Evolutionary conservation across 202 grass and related monocot species (phyloP).

Genomic region (Eragrostis tef): DNA sequence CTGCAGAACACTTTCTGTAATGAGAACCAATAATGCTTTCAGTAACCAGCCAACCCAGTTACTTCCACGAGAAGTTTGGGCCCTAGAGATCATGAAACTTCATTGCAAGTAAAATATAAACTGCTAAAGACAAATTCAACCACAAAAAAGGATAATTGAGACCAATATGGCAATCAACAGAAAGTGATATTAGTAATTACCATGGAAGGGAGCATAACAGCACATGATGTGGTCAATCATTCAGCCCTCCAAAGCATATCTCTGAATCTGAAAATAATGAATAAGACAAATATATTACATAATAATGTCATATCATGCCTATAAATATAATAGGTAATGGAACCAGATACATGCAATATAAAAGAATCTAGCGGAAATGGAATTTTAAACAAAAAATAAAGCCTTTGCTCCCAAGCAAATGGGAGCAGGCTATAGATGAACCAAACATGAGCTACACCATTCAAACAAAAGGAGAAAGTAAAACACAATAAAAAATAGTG

Average conservation of each 20-base stretch:
- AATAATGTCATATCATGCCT: slow-evolving; percentile 29
- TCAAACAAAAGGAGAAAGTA: neutral
- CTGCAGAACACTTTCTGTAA: slow-evolving; percentile 43
- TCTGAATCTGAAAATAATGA: slow-evolving; percentile 83
- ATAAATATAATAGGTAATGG: slow-evolving; percentile 2
- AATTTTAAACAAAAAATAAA: neutral
- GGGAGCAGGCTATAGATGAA: neutral
- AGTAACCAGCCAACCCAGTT: slow-evolving; percentile 23
- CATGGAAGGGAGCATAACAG: slow-evolving; percentile 35
- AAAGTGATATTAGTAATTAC: slow-evolving; percentile 35
- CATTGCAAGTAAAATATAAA: slow-evolving; percentile 22
- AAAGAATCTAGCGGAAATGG: neutral
- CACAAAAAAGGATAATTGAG: slow-evolving; percentile 6
- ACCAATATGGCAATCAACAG: slow-evolving; percentile 19
- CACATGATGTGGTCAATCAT: slow-evolving; percentile 3
- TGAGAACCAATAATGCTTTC: slow-evolving; percentile 42
- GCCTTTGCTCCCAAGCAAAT: neutral
- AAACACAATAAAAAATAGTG: neutral
- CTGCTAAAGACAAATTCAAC: slow-evolving; percentile 28
- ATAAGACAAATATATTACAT: slow-evolving; percentile 37
- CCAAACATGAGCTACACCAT: neutral
- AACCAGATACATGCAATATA: neutral
- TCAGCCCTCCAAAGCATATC: slow-evolving; percentile 84
- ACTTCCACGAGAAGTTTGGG: slow-evolving; percentile 4
- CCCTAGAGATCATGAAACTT: slow-evolving; percentile 31